Evolutionary conservation across 352 stramenopile genomes (phyloP), one percentile per base, ranked within the genome.

Genomic region (Blastocystis sp.): DNA sequence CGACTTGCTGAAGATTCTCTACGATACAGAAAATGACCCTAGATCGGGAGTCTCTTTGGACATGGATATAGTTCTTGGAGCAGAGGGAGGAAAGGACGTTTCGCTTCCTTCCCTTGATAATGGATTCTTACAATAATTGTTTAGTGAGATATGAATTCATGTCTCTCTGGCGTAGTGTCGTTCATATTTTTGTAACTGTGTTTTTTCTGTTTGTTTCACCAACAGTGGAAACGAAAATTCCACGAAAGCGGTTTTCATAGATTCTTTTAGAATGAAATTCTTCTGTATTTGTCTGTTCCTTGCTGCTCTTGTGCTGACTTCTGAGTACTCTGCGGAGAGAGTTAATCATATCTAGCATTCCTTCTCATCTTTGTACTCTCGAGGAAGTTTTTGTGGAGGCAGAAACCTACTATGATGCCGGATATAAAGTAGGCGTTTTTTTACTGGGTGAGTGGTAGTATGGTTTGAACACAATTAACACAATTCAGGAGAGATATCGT

Each of bases 361-460:
- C 68, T n/a, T 54, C 43, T 79, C 68, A 79, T 50, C 13, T 54
- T 0, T 79, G 45, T 34, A 63, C 41, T 41, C 39, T 79, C 50
- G 41, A 79, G n/a, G 68, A 79, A 45, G n/a, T 79, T 0, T 79
- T 63, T 50, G 68, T 63, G 50, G 45, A 63, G 20, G 68, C 68
- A 26, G 13, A 62, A 8, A 79, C 18, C 39, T 79, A 63, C 50
- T 79, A 79, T 50, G 68, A 79, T 62, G 68, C 68, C 30, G 68
- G 68, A 55, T 79, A 63, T 34, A 39, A 79, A 45, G 68, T 79
- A 45, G 9, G 0, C 20, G 2, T 26, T 7, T 4, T n/a, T 30
- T 50, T 24, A 1, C 6, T 45, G 1, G n/a, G 20, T 41, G 7
- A 62, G 24, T 9, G 18, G 30, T 79, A 79, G 68, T 79, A 79